A percentile compares a stretch with the other conserved stretches of the same genome.
phyloP scores from a whole-genome alignment of 257 asterid genomes.

The Solanum tacnaense region DNA sequence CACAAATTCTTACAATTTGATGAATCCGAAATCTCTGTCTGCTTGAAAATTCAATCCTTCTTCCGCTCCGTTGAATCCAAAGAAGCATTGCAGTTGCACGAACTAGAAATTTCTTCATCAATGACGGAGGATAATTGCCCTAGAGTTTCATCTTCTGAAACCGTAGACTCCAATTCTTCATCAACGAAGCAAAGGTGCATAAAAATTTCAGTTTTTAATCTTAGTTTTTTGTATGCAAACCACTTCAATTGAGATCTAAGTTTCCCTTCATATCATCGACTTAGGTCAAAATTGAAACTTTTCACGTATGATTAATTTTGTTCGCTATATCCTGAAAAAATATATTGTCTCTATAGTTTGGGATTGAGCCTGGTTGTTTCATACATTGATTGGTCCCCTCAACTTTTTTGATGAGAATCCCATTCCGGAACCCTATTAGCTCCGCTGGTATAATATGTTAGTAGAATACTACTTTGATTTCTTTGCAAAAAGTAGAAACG shows the following conservation, averaged over 20 bases:
- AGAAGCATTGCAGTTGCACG: not conserved
- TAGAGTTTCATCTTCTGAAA: conserved; percentile 55
- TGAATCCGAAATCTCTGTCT: not conserved
- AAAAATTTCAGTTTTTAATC: not conserved
- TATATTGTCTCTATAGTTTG: not conserved
- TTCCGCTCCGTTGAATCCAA: not conserved
- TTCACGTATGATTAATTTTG: not conserved
- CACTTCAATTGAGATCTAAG: not conserved
- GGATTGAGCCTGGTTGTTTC: not conserved
- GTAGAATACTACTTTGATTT: not conserved
- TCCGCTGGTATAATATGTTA: not conserved
- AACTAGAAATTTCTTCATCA: not conserved
- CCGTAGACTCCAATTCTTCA: conserved; percentile 24
- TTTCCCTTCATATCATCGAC: no score
- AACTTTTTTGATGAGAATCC: not conserved
- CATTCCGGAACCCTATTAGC: not conserved
- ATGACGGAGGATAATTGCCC: conserved; percentile 64
- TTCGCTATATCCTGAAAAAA: not conserved
- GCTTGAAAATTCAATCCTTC: not conserved
- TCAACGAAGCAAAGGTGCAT: conserved; percentile 64
- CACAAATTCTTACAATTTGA: not conserved
- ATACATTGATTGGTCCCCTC: not conserved
- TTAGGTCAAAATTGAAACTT: not conserved
- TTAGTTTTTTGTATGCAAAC: not conserved
- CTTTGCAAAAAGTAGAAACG: not conserved